Evolutionary conservation across 2,329 filamentous ascomycete genomes (phyloP), one percentile per base, ranked within the genome.

Genomic region (Calonectria montana): DNA sequence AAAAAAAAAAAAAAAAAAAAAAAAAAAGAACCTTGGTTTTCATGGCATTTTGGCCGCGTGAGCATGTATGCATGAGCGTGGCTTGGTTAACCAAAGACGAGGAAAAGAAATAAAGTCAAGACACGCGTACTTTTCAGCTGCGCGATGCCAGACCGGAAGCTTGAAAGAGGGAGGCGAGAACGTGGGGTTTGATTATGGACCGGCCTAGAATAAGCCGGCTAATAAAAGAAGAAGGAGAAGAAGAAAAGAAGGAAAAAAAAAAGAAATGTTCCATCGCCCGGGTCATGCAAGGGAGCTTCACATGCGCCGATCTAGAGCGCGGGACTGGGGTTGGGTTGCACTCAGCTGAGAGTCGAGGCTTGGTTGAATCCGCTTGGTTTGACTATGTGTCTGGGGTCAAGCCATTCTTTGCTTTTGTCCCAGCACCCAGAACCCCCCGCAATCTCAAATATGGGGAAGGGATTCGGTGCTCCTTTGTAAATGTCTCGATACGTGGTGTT

Each of bases 401-500:
- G 18, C 21, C 6, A n/a, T 23, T 23, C 12, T n/a, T 57, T 57
- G 55, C 41, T 50, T 50, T 48, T 67, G 31, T 23, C 21, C 23
- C 29, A 39, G 23, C 23, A 18, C 31, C 16, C 65, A 27, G 37
- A 9, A 12, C 35, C 31, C 29, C 31, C 29, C 41, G 31, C 47
- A 23, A 21, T 48, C 23, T 37, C 62, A 62, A 65, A 29, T 21
- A 21, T 39, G 43, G 62, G 47, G 43, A 50, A 66, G 35, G 9
- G 43, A 21, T 25, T 53, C 47, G 43, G 9, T 70, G 53, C 41
- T 21, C 53, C 15, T 62, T 48, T 16, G 39, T 4, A 21, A 43
- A 55, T 45, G 55, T 61, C 21, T 61, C 18, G 29, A 29, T 43
- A 29, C 65, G 43, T 61, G 55, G 43, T 61, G 55, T 50, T 55